These are phyloP conservation scores for Saccharomyces hybrid DNA, from an alignment of 1,139 yeast species.

Conservation along the genomic window DNA sequence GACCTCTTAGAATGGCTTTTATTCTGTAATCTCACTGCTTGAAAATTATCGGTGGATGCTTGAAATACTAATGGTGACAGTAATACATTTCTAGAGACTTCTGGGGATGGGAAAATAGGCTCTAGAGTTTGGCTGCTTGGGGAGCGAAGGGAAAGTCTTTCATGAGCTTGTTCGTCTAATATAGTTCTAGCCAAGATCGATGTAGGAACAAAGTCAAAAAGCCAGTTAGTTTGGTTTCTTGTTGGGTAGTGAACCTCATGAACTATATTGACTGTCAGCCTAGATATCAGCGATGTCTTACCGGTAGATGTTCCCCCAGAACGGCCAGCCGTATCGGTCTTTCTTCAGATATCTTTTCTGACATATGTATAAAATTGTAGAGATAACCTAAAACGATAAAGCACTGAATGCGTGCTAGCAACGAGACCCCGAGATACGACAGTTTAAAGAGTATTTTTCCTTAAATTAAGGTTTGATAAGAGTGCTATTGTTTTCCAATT, in stretches of 20 bases:
- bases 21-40: slow-evolving; percentile 9
- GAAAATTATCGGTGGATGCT: slow-evolving; percentile 29
- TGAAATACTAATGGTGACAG: slow-evolving; percentile 34
- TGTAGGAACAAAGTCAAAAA: slow-evolving; percentile 46
- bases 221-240: slow-evolving; percentile 44
- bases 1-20: slow-evolving; percentile 8
- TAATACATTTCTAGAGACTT: slow-evolving; percentile 23
- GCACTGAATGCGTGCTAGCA: too few species aligned
- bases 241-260: slow-evolving; percentile 55
- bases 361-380: not conserved
- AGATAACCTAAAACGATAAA: too few species aligned
- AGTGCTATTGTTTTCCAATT: too few species aligned
- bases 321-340: slow-evolving; percentile 32
- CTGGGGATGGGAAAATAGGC: slow-evolving; percentile 29
- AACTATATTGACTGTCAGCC: slow-evolving; percentile 43
- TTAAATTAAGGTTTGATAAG: too few species aligned
- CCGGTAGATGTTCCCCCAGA: slow-evolving; percentile 34
- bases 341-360: slow-evolving; percentile 13
- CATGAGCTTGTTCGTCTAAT: slow-evolving; percentile 41
- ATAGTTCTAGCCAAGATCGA: slow-evolving; percentile 37
- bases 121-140: slow-evolving; percentile 25
- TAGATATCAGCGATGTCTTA: slow-evolving; percentile 40
- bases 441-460: too few species aligned
- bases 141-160: slow-evolving; percentile 29
- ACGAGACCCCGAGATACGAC: too few species aligned